Base-by-base conservation (phyloP, 345 rosid species). In the Trapa bicornis region DNA sequence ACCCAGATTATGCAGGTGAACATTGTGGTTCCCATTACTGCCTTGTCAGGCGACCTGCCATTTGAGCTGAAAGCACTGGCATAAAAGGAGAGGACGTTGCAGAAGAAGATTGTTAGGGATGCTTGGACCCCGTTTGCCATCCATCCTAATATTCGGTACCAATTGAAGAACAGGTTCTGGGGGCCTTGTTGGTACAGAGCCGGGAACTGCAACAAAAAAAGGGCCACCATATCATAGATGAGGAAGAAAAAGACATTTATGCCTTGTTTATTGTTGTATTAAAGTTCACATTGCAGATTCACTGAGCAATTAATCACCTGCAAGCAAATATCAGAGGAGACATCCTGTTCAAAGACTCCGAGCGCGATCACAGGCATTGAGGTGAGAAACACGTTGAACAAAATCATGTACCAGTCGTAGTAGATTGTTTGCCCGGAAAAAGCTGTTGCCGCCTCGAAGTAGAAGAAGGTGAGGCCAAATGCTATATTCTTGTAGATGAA, bases 401-500 rank as follows among this genome's bases (percentile, higher is more conserved):
- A 69, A 63, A 78, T 71, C 85, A 89, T 82, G 65, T 82, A 91
- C 84, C 86, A 79, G 67, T 87, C 89, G 5, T 89, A 85, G 67
- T 87, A 89, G n/a, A 91, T 61, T 32, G 78, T 74, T 60, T 87
- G 84, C 32, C 92, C 96, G 0, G 90, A 85, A 71, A 91, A 91
- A 22, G 76, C 80, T 6, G 96, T 86, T 73, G 75, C 87, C 43
- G 79, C 42, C 75, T 89, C 92, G 47, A 75, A 87, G 87, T 76
- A 89, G 92, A 91, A 89, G 43, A 87, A 78, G 48, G 92, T 91
- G 71, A 89, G 83, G 65, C 92, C 90, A n/a, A 89, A 84, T 4
- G 88, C 78, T 65, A 91, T 78, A 71, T 91, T 91, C 83, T 89
- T 91, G 94, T 87, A 89, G 62, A 85, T 81, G 76, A 82, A 88